These are phyloP conservation scores for Fusarium liriodendri DNA, from an alignment of 2,329 filamentous ascomycete species.

Conservation along the genomic window DNA sequence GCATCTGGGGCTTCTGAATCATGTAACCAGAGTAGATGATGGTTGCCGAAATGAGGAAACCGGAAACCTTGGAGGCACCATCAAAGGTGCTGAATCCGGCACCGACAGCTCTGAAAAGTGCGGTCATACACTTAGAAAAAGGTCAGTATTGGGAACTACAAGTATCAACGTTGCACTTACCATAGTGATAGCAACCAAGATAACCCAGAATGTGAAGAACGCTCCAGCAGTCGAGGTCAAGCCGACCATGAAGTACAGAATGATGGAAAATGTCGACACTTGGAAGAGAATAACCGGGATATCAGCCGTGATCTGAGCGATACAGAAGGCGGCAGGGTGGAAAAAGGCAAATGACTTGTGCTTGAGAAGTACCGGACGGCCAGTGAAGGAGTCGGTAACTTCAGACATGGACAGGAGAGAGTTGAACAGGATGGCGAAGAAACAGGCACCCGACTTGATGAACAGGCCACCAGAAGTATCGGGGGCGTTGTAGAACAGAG, in stretches of 20 bases:
- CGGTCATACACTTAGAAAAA: slow-evolving; percentile 69
- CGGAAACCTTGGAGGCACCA: slow-evolving; percentile 67
- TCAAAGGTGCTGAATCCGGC: slow-evolving; percentile 68
- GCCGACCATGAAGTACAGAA: slow-evolving; percentile 74
- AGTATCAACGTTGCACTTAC: slow-evolving; percentile 44
- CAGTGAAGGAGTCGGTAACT: slow-evolving; percentile 71
- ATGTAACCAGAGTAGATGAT: slow-evolving; percentile 74
- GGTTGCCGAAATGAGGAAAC: slow-evolving; percentile 60
- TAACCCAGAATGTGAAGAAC: slow-evolving; percentile 73
- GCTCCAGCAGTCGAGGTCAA: slow-evolving; percentile 60
- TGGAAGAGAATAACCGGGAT: slow-evolving; percentile 69
- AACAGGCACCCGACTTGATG: slow-evolving; percentile 71
- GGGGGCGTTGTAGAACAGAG: slow-evolving; percentile 74
- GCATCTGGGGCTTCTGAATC: slow-evolving; percentile 71
- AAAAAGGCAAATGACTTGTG: slow-evolving; percentile 69
- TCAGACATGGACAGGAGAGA: slow-evolving; percentile 73
- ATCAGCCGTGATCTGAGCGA: slow-evolving; percentile 66
- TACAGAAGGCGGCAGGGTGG: slow-evolving; percentile 69
- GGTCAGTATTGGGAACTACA: not conserved
- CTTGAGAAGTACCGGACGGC: slow-evolving; percentile 69
- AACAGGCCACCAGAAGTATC: slow-evolving; percentile 70
- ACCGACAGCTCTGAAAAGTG: slow-evolving; percentile 66
- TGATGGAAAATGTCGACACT: slow-evolving; percentile 66
- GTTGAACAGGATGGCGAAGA: slow-evolving; percentile 73
- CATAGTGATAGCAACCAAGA: slow-evolving; percentile 63